These are phyloP conservation scores for Podospora pseudoanserina DNA, from an alignment of 495 filamentous ascomycete species.

Conservation along the genomic window DNA sequence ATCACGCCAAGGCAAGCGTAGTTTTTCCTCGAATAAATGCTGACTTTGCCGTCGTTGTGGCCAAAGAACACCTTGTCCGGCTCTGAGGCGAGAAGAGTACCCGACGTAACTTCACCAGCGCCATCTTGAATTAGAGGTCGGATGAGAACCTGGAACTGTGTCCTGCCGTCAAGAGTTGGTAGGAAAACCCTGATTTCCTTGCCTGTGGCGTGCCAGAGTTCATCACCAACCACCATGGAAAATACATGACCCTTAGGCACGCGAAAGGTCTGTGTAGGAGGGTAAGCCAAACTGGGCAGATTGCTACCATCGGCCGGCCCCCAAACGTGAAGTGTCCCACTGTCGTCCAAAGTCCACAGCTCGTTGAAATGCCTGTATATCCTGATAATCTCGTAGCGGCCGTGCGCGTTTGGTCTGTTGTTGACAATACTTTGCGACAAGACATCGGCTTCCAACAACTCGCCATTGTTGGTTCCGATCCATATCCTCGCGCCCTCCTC, in stretches of 20 bases:
- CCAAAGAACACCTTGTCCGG: slow-evolving; percentile 85
- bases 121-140: slow-evolving; percentile 61
- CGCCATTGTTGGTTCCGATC: slow-evolving; percentile 84
- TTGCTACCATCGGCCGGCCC: slow-evolving; percentile 66
- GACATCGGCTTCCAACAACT: slow-evolving; percentile 85
- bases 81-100: slow-evolving; percentile 66
- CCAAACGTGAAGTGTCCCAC: slow-evolving; percentile 86
- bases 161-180: slow-evolving; percentile 61
- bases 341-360: slow-evolving; percentile 92
- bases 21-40: slow-evolving; percentile 74
- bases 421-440: slow-evolving; percentile 60
- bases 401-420: slow-evolving; percentile 67
- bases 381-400: slow-evolving; percentile 76
- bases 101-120: slow-evolving; percentile 85
- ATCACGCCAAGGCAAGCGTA: slow-evolving; percentile 72
- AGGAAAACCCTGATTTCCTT: slow-evolving; percentile 83
- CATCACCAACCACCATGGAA: slow-evolving; percentile 74
- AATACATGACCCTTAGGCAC: slow-evolving; percentile 80
- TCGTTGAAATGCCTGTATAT: slow-evolving; percentile 83
- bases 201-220: slow-evolving; percentile 84
- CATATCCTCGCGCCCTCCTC: slow-evolving; percentile 84
- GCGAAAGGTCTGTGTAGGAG: slow-evolving; percentile 60
- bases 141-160: slow-evolving; percentile 66
- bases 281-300: slow-evolving; percentile 65
- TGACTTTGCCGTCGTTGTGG: slow-evolving; percentile 90